phyloP scores from a whole-genome alignment of 352 stramenopile genomes.

The Phytopythium aichiense region DNA sequence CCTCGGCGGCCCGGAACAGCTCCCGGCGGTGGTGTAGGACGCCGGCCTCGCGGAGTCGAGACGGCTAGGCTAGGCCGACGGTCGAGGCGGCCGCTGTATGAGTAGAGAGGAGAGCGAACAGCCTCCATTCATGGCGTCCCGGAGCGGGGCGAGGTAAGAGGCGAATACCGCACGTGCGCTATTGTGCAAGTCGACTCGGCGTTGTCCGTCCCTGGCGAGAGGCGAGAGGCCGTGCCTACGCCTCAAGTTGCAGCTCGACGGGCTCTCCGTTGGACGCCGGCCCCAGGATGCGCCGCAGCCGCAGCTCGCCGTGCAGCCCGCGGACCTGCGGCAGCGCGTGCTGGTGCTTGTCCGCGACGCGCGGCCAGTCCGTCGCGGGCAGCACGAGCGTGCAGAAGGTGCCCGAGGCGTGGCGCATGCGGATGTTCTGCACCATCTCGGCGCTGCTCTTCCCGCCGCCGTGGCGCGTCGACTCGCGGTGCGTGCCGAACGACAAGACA shows the following conservation, averaged over 20 bases:
- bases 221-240: constrained; percentile 5
- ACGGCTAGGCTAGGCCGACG: neutral
- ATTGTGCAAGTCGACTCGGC: neutral
- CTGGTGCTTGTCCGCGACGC: constrained; percentile 36
- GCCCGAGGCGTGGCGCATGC: constrained; percentile 76
- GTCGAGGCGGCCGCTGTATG: neutral
- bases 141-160: neutral
- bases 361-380: constrained; percentile 40
- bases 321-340: constrained; percentile 33
- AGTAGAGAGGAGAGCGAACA: constrained; percentile 8
- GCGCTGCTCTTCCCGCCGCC: constrained; percentile 71
- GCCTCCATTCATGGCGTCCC: neutral
- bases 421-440: constrained; percentile 86
- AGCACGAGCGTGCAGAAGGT: constrained; percentile 73
- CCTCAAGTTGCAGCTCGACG: constrained; percentile 40
- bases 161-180: constrained; percentile 8
- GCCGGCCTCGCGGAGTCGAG: neutral
- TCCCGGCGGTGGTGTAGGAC: neutral
- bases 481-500: constrained; percentile 48
- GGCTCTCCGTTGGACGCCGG: constrained; percentile 32
- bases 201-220: neutral
- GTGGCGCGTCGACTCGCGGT: constrained; percentile 56
- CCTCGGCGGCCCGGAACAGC: constrained; percentile 21
- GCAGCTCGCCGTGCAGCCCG: constrained; percentile 48
- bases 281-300: constrained; percentile 55